Conservation (phyloP, 2,329 filamentous ascomycete species). For the Colletotrichum sp. region DNA sequence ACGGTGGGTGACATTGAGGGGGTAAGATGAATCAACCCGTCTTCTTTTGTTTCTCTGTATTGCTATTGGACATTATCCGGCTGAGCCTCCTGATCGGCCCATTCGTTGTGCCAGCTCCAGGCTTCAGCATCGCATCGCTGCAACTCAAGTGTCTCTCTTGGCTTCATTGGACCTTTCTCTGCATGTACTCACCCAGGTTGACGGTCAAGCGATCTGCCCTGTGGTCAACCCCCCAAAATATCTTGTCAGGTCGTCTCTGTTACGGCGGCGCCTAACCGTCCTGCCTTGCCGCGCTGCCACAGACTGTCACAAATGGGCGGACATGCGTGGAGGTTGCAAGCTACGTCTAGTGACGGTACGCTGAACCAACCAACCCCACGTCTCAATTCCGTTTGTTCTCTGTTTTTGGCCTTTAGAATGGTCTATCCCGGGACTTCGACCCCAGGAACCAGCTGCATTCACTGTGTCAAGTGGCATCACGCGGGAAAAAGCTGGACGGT, state of each 20-base stretch:
- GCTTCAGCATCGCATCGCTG: conserved; percentile 15
- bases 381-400: neutral
- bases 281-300: neutral
- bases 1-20: neutral
- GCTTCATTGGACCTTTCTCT: neutral
- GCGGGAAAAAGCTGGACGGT: neutral
- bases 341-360: neutral
- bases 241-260: neutral
- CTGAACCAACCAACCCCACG: neutral
- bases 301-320: neutral
- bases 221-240: neutral
- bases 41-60: neutral
- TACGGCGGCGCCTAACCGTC: neutral
- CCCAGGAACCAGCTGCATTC: neutral
- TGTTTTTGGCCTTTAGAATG: neutral
- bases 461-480: neutral
- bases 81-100: conserved; percentile 4
- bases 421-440: neutral
- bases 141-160: neutral
- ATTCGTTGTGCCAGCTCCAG: conserved; percentile 1
- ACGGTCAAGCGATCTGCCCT: neutral
- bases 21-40: neutral
- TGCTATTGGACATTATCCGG: neutral
- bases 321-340: neutral
- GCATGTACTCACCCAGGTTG: neutral